Evolutionary conservation across 2,329 filamentous ascomycete genomes (phyloP).

Genomic region (Emergomyces africanus): DNA sequence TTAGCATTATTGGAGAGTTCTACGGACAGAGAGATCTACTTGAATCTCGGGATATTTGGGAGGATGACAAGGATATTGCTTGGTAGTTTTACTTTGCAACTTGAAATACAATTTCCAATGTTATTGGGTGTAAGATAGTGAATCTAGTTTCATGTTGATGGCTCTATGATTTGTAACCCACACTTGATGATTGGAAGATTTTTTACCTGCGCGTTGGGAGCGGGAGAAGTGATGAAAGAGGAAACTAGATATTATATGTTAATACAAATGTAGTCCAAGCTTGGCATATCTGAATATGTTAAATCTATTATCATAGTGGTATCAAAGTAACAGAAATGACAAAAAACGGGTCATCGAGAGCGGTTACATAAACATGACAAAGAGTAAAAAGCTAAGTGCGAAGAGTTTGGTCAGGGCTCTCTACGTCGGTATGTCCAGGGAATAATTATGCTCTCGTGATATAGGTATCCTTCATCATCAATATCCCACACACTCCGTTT

Average conservation of each 20-base stretch:
- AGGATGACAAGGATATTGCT: conserved; percentile 8
- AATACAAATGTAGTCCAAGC: neutral
- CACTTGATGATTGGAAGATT: neutral
- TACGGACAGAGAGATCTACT: conserved; percentile 84
- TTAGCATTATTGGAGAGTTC: conserved; percentile 74
- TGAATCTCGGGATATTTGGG: conserved; percentile 52
- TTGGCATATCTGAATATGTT: neutral
- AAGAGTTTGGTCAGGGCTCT: neutral
- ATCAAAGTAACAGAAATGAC: neutral
- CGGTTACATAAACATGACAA: neutral
- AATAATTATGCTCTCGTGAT: neutral
- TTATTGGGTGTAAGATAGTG: neutral
- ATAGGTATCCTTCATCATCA: neutral
- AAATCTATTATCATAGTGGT: neutral
- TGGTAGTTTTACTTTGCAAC: neutral
- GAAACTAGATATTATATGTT: neutral
- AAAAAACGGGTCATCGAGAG: neutral
- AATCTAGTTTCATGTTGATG: neutral
- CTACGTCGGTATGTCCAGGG: neutral
- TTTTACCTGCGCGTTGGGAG: neutral
- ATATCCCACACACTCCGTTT: neutral
- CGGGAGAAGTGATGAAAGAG: neutral
- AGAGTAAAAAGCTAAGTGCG: neutral
- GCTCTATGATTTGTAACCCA: neutral
- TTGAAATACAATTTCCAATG: neutral